Evolutionary conservation across 106 monocot species (phyloP).

Genomic region (Phalaenopsis aphrodite): DNA sequence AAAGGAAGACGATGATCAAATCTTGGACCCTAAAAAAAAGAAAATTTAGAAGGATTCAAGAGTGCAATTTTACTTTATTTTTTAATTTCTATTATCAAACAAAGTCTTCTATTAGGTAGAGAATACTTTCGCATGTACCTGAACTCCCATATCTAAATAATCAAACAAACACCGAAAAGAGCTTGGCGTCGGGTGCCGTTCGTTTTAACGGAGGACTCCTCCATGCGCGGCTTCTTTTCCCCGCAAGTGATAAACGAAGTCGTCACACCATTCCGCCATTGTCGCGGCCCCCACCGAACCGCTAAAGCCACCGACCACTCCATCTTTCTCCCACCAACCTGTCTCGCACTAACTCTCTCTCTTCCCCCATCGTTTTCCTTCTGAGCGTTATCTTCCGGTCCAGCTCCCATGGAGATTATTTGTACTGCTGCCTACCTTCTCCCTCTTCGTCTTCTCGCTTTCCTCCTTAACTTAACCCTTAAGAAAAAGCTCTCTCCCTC

Average conservation of each 20-base stretch:
- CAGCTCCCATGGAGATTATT: no score
- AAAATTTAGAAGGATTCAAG: no score
- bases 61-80: no score
- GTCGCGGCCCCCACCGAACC: conserved; percentile 6
- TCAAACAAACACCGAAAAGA: neutral
- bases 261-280: neutral
- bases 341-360: conserved; percentile 2
- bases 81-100: no score
- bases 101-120: no score
- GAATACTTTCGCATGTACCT: no score
- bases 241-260: neutral
- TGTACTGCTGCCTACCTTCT: no score
- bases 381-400: neutral
- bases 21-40: no score
- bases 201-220: neutral
- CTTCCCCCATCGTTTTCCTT: neutral
- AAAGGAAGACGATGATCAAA: no score
- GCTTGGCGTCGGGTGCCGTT: neutral
- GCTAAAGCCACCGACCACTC: conserved; percentile 6
- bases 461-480: neutral
- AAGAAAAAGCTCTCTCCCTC: neutral
- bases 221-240: neutral
- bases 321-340: neutral
- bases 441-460: no score
- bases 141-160: no score